Evolutionary conservation across 176 grass and related monocot genomes (phyloP), one percentile per base, ranked within the genome.

Genomic region (Musa troglodytarum): DNA sequence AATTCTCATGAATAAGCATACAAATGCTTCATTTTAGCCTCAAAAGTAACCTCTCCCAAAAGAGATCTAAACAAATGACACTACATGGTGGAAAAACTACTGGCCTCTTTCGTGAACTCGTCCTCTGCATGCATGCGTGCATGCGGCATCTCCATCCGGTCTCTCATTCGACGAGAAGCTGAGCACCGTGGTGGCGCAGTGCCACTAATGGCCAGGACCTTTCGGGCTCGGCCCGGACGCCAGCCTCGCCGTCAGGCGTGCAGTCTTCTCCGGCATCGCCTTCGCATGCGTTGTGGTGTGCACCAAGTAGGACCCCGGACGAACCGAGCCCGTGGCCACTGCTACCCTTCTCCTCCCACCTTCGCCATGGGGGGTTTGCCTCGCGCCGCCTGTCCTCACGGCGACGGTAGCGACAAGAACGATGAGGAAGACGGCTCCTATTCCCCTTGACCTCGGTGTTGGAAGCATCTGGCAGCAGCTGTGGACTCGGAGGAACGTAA

Each of bases 141-240:
- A 29, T 29, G 29, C 29, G 3, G 34, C 34, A 6, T 5, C 34
- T 43, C 34, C 34, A 6, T 43, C 34, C 34, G 0, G 4, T 6
- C 34, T 43, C 34, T 43, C 34, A 0, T 43, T 6, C 4, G 34
- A 43, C 4, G 6, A 43, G 34, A 43, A 43, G 4, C 34, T 43
- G 34, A 43, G 34, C 34, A 6, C 34, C 34, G 34, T 6, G 34
- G 34, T 5, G 34, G 34, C 34, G 34, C 34, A 43, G 34, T 5
- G 34, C 34, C 34, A 43, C 65, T 51, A 84, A 52, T 84, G 82
- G 15, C 82, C 82, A 3, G 82, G 82, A 13, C 82, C 82, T 79
- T 68, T 84, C 56, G 82, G 76, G 25, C 82, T 84, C 54, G 77
- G 82, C 55, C 82, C 82, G 4, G 51, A 22, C 0, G 63, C 59